Base-by-base conservation (phyloP, 495 filamentous ascomycete genomes). In the Halenospora varia region DNA sequence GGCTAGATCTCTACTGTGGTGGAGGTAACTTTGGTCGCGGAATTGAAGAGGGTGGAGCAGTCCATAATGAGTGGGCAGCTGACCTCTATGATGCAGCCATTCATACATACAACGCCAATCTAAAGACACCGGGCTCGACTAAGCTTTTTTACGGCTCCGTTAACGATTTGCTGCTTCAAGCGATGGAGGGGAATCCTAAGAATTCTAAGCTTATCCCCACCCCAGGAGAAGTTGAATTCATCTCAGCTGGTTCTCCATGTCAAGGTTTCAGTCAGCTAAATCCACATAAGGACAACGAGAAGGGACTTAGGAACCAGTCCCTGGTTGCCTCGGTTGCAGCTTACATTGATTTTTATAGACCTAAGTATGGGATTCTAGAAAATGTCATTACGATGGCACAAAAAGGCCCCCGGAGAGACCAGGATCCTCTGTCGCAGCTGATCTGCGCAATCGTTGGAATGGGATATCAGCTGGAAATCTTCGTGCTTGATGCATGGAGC, bases 21-120 rank as follows among this genome's bases (percentile, higher is more conserved):
- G 82, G 86, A 42, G 88, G 88, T 0, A 88, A 83, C 61, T 81
- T 91, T 57, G 88, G 84, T 2, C 75, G 88, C 25, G 88, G 88
- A 1, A 70, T 92, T 0, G 88, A 92, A 63, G 88, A 90, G 48
- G 82, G 81, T 2, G 85, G 84, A 6, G 85, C 72, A 2, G 74
- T 90, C 11, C 64, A 82, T 15, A 83, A 84, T 70, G 67, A 75
- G 19, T 85, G 78, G 77, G 80, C 82, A 24, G 81, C 89, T 19
- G 89, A 92, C 63, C 79, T 82, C 41, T 80, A 74, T 64, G 69
- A 68, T 3, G 64, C 73, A 23, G 85, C 89, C 0, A 80, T 90
- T 1, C 83, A 88, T 54, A 84, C 84, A 0, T 89, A 89, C 60
- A 77, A 77, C 62, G 86, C 85, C 2, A 90, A 90, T 59, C 40